Conservation (phyloP, 1,284 basidiomycete species). For the Phylloporus sp. region DNA sequence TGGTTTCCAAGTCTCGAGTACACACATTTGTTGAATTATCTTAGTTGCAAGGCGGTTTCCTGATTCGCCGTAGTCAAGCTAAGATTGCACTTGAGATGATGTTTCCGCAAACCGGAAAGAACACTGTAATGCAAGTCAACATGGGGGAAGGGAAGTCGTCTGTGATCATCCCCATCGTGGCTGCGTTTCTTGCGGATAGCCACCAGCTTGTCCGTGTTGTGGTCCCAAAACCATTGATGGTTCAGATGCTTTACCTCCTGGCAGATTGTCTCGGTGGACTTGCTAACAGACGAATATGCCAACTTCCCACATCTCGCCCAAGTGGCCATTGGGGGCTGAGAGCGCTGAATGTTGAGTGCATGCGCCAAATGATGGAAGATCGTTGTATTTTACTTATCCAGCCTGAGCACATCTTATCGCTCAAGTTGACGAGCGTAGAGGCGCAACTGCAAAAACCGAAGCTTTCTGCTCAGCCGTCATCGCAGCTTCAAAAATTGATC, state of each 20-base stretch:
- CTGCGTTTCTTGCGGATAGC: not conserved
- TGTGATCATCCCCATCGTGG: constrained; percentile 3
- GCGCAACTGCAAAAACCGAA: not conserved
- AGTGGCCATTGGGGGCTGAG: no score
- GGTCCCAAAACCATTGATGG: not conserved
- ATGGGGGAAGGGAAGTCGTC: constrained; percentile 9
- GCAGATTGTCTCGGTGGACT: constrained; percentile 8
- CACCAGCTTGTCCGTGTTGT: constrained; percentile 4
- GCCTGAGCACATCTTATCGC: constrained; percentile 1
- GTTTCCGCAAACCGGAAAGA: not conserved
- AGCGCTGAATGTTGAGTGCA: not conserved
- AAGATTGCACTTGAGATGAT: constrained; percentile 6
- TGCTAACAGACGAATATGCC: constrained; percentile 9
- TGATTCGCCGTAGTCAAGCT: not conserved
- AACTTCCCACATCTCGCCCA: constrained; percentile 7
- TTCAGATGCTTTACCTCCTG: constrained; percentile 1
- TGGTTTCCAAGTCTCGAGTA: not conserved
- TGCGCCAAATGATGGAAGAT: not conserved
- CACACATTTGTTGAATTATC: not conserved
- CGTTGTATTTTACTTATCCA: not conserved
- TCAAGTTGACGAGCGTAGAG: constrained; percentile 4
- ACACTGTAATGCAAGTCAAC: constrained; percentile 7
- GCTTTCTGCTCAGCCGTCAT: no score
- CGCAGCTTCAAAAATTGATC: no score
- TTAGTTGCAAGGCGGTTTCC: constrained; percentile 47